Conservation (phyloP, 2,329 filamentous ascomycete species). For the Trichocomaceae sp. region DNA sequence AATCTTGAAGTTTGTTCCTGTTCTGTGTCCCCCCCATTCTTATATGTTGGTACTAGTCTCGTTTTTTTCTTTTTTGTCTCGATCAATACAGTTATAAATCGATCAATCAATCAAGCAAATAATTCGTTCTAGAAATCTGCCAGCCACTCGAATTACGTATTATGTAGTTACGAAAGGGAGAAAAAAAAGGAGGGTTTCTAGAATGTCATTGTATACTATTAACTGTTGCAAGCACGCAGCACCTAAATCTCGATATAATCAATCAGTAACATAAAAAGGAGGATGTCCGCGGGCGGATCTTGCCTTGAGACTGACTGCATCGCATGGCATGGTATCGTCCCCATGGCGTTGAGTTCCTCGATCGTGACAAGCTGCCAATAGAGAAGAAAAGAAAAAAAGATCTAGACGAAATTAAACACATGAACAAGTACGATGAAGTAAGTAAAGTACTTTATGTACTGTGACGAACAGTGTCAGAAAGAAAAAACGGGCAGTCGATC, state of each 20-base stretch:
- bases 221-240: neutral
- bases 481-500: slow-evolving; percentile 5
- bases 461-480: slow-evolving; percentile 1
- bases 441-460: slow-evolving; percentile 13
- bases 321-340: neutral
- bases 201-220: neutral
- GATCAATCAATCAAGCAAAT: neutral
- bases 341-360: neutral
- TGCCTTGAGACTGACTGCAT: neutral
- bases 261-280: neutral
- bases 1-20: too few relatives aligned
- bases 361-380: neutral
- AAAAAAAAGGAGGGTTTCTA: neutral
- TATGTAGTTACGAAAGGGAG: neutral
- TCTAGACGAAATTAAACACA: slow-evolving; percentile 15
- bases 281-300: too few relatives aligned
- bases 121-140: too few relatives aligned
- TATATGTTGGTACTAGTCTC: neutral
- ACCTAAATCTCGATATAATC: neutral
- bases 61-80: too few relatives aligned
- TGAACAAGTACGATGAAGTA: slow-evolving; percentile 5
- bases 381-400: neutral
- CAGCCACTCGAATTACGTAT: too few relatives aligned
- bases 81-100: too few relatives aligned
- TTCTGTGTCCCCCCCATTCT: too few relatives aligned